Percentiles rank a stretch among this genome's conserved stretches.
Conservation (phyloP, 768 basidiomycete genomes). For the Leccinum ochraceum region DNA sequence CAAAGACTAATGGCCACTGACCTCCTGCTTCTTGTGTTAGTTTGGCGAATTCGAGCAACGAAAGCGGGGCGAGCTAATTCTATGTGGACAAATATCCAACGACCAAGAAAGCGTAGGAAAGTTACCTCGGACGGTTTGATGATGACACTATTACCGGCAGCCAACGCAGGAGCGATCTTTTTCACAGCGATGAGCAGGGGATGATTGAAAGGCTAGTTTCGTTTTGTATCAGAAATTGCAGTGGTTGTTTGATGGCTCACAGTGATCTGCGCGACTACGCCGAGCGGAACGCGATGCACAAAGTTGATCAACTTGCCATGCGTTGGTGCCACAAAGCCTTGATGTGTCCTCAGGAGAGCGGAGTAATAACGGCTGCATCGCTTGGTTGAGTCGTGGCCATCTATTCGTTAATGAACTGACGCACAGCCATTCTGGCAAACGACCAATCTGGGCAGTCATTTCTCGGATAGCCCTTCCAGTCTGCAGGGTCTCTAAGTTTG, state of each 20-base stretch:
- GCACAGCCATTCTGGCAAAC: slow-evolving; percentile 87
- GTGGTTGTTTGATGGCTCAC: slow-evolving; percentile 39
- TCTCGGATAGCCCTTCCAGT: slow-evolving; percentile 83
- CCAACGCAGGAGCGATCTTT: slow-evolving; percentile 84
- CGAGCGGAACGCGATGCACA: slow-evolving; percentile 76
- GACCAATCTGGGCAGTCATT: slow-evolving; percentile 75
- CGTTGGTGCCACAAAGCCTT: slow-evolving; percentile 70
- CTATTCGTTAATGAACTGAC: slow-evolving; percentile 26
- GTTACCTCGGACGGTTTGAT: slow-evolving; percentile 79
- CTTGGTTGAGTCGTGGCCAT: slow-evolving; percentile 3
- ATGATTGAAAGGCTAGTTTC: slow-evolving; percentile 78
- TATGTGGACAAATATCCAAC: background rate
- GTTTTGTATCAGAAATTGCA: background rate
- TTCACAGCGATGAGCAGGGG: slow-evolving; percentile 87
- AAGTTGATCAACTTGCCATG: slow-evolving; percentile 80
- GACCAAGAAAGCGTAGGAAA: background rate
- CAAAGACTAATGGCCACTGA: slow-evolving; percentile 31
- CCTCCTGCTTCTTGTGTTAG: slow-evolving; percentile 67
- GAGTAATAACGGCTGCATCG: slow-evolving; percentile 69
- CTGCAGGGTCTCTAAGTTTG: slow-evolving; percentile 68
- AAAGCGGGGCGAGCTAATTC: slow-evolving; percentile 69
- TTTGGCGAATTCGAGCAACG: slow-evolving; percentile 74
- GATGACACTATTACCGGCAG: slow-evolving; percentile 81
- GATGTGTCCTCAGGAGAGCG: slow-evolving; percentile 69
- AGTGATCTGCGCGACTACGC: slow-evolving; percentile 89